Conservation (phyloP, 1,284 basidiomycete species). For the Grifola frondosa region DNA sequence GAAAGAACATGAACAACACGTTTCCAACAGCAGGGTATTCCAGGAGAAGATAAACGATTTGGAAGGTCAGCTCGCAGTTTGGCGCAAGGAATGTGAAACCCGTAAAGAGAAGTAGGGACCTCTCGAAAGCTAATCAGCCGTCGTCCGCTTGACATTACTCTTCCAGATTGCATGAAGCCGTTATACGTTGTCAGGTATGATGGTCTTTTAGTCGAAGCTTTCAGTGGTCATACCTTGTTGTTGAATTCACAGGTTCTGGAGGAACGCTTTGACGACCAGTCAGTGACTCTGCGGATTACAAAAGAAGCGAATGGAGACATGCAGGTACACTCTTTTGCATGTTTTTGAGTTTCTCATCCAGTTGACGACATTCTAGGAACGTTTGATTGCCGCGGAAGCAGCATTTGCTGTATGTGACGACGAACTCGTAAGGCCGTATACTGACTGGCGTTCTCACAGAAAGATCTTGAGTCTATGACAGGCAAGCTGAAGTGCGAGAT, state of each 20-base stretch:
- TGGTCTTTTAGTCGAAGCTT: constrained; percentile 15
- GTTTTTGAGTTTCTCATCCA: not conserved
- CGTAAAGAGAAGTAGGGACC: constrained; percentile 29
- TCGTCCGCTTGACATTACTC: constrained; percentile 1
- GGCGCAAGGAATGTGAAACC: constrained; percentile 26
- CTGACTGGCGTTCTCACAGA: constrained; percentile 12
- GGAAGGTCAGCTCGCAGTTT: constrained; percentile 12
- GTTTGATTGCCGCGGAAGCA: constrained; percentile 30
- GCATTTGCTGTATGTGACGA: constrained; percentile 26
- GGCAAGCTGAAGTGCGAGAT: constrained; percentile 25
- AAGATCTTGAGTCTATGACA: constrained; percentile 20
- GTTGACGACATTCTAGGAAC: constrained; percentile 35
- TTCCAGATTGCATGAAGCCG: constrained; percentile 25
- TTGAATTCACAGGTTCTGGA: constrained; percentile 46
- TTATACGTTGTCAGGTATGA: constrained; percentile 28
- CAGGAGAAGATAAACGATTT: constrained; percentile 8
- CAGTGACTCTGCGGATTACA: constrained; percentile 46
- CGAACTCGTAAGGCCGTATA: not conserved
- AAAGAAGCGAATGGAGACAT: constrained; percentile 54
- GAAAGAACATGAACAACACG: constrained; percentile 9
- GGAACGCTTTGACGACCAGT: constrained; percentile 61
- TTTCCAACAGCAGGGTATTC: constrained; percentile 14
- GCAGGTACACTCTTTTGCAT: constrained; percentile 40
- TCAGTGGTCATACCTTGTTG: constrained; percentile 21
- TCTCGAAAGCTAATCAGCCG: no score